Percentiles rank a stretch among this genome's conserved stretches.
phyloP scores from a whole-genome alignment of 2,329 filamentous ascomycete species.

The Aspergillus quadricinctus region DNA sequence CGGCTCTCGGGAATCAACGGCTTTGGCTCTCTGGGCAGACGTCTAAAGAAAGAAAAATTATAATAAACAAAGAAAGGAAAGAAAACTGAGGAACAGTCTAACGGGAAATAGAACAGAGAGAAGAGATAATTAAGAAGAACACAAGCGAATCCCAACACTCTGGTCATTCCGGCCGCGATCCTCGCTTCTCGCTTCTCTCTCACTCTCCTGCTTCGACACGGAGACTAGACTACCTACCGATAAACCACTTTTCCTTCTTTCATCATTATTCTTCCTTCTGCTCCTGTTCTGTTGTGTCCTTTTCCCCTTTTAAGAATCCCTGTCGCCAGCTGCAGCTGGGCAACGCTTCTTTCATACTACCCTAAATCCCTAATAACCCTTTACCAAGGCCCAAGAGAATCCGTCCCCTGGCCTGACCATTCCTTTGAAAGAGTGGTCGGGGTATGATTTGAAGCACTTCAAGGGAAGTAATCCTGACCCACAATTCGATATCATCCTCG shows the following conservation, averaged over 20 bases:
- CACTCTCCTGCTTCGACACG: constrained; percentile 8
- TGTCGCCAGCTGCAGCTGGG: constrained; percentile 12
- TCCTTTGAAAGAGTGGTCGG: constrained; percentile 7
- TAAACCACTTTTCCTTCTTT: constrained; percentile 13
- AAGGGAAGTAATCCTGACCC: constrained; percentile 1
- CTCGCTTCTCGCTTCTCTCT: constrained; percentile 4
- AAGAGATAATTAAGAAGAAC: constrained; percentile 1
- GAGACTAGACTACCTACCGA: constrained; percentile 12
- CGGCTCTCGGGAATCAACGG: constrained; percentile 8
- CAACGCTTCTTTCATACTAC: background rate
- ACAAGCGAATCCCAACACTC: constrained; percentile 5
- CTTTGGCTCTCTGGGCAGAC: background rate
- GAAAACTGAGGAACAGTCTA: background rate
- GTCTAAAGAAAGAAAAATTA: background rate
- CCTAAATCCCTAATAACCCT: background rate
- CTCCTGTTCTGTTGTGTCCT: constrained; percentile 7
- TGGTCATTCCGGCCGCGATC: constrained; percentile 1
- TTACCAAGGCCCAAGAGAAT: background rate
- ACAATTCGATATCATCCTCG: constrained; percentile 8
- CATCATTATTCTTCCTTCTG: constrained; percentile 8
- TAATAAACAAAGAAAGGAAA: constrained; percentile 1
- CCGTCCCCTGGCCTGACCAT: background rate
- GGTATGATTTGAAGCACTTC: constrained; percentile 3
- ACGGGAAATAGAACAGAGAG: constrained; percentile 2
- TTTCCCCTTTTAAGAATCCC: background rate